Evolutionary conservation across 352 stramenopile genomes (phyloP), one percentile per base, ranked within the genome.

Genomic region (Plasmopara viticola): DNA sequence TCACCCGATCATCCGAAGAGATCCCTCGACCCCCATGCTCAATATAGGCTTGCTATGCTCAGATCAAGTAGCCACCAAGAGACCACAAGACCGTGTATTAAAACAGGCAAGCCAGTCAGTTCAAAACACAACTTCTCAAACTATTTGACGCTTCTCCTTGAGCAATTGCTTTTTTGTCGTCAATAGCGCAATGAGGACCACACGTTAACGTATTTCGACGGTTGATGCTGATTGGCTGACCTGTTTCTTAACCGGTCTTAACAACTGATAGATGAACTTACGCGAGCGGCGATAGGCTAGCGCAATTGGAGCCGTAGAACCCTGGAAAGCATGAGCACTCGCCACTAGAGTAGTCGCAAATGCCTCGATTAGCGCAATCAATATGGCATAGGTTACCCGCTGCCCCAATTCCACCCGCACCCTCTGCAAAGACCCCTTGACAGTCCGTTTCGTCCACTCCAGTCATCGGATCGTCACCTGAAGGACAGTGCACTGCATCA

Each of bases 381-480:
- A 89, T 73, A 29, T 92, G 78, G 40, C 78, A 94, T 12, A 73
- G 55, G 40, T 91, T 90, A 43, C 65, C 80, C 2, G 40, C 9
- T 1, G 15, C 63, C 0, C 79, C 78, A 0, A 60, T 64, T 30
- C 66, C 77, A 14, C 58, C 44, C 20, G 74, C 75, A 7, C 68
- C 77, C 0, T 38, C 28, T 18, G 79, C 73, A 9, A 64, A 33
- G 25, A 74, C 71, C 18, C 68, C 70, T 45, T 47, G 53, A 68
- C 92, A 98, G 44, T 97, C 58, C 0, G 83, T 96, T 66, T 98
- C 91, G 53, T 93, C 72, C 10, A 58, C 66, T 5, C 60, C 13
- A 7, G 88, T 96, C 53, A 87, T 65, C 0, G 90, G 86, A 48
- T 97, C 87, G 48, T 97, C 71, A 1, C 88, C 90, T 28, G 78